Evolutionary conservation across 2,329 filamentous ascomycete genomes (phyloP).

Genomic region (Rutstroemia sp.): DNA sequence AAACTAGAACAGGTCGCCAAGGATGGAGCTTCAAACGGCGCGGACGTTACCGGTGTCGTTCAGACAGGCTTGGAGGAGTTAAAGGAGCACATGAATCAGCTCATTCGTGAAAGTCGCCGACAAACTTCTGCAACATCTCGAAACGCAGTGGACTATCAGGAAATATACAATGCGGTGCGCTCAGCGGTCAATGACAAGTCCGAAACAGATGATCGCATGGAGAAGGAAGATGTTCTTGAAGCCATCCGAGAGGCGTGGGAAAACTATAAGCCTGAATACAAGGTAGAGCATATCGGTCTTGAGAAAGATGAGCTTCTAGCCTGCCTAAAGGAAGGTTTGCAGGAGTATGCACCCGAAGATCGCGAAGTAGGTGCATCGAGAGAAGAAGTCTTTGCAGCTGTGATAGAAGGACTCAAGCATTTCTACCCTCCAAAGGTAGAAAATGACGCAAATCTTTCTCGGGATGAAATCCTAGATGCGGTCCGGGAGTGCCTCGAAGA

Average conservation of each 20-base stretch:
- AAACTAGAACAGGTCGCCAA: conserved; percentile 67
- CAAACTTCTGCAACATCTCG: conserved; percentile 60
- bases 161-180: conserved; percentile 79
- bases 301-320: conserved; percentile 85
- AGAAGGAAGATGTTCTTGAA: conserved; percentile 75
- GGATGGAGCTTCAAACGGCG: conserved; percentile 38
- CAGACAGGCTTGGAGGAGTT: conserved; percentile 75
- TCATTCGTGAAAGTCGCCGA: conserved; percentile 68
- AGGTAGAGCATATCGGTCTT: conserved; percentile 81
- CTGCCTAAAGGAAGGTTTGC: conserved; percentile 78
- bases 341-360: conserved; percentile 54
- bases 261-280: conserved; percentile 87
- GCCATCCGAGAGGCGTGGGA: conserved; percentile 90
- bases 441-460: conserved; percentile 57
- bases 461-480: conserved; percentile 76
- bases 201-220: conserved; percentile 48
- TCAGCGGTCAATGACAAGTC: conserved; percentile 55
- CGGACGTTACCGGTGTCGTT: conserved; percentile 64
- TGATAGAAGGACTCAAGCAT: conserved; percentile 78
- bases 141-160: conserved; percentile 66
- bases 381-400: conserved; percentile 78
- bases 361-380: conserved; percentile 55
- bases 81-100: conserved; percentile 73
- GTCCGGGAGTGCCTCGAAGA: conserved; percentile 83
- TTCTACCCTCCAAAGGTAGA: conserved; percentile 70